phyloP scores from a whole-genome alignment of 2,329 filamentous ascomycete species.

The Cryphonectria carpinicola region DNA sequence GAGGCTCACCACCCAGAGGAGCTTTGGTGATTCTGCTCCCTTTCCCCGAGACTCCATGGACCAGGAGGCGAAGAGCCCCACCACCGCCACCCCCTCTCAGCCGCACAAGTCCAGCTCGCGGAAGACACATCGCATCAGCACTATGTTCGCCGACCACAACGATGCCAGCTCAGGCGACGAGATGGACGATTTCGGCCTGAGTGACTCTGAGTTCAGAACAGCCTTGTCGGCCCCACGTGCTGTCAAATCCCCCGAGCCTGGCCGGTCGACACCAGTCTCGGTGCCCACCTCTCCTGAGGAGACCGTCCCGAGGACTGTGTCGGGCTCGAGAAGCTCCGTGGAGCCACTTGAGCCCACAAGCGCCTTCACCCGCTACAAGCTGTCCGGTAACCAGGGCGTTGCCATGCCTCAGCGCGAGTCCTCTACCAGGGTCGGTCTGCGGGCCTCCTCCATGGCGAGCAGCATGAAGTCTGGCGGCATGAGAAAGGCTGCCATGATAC shows the following conservation, averaged over 20 bases:
- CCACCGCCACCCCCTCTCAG: conserved; percentile 78
- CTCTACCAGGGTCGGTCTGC: conserved; percentile 30
- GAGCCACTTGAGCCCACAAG: conserved; percentile 46
- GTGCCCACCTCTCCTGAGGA: conserved; percentile 49
- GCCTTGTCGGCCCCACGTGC: conserved; percentile 67
- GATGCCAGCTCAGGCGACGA: conserved; percentile 69
- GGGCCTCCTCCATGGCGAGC: conserved; percentile 37
- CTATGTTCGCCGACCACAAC: conserved; percentile 82
- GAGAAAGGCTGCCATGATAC: conserved; percentile 78
- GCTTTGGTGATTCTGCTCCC: conserved; percentile 52
- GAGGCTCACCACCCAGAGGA: conserved; percentile 53
- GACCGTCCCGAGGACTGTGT: conserved; percentile 35
- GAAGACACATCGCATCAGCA: conserved; percentile 76
- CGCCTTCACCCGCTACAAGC: conserved; percentile 49
- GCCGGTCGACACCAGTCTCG: conserved; percentile 19
- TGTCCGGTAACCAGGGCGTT: conserved; percentile 37
- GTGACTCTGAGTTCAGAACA: conserved; percentile 70
- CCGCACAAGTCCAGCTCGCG: conserved; percentile 65
- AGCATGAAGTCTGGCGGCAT: conserved; percentile 64
- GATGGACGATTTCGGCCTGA: conserved; percentile 65
- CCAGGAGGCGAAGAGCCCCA: conserved; percentile 63
- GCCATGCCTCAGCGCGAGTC: conserved; percentile 17
- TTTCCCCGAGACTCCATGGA: conserved; percentile 47
- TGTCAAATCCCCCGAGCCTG: conserved; percentile 25
- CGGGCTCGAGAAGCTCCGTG: conserved; percentile 32